Conservation (phyloP, 306 rosid genomes). For the Rubus parviflorus region DNA sequence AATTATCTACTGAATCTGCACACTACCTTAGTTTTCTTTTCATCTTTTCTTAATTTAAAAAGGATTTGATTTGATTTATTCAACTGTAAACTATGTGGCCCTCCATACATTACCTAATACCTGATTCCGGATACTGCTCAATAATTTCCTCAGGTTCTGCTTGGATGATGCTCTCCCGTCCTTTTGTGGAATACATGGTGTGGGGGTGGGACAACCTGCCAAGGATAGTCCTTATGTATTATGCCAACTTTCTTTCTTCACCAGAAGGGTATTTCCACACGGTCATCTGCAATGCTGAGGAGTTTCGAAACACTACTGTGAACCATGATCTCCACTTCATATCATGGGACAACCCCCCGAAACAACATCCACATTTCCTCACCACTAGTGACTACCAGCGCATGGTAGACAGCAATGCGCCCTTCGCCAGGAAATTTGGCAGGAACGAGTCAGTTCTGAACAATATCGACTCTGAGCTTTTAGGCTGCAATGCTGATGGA, state of each 20-base stretch:
- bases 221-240: slow-evolving; percentile 71
- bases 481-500: slow-evolving; percentile 54
- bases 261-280: slow-evolving; percentile 86
- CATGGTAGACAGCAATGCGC: slow-evolving; percentile 72
- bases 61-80: background rate
- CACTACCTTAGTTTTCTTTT: background rate
- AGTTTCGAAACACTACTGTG: slow-evolving; percentile 69
- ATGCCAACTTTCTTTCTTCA: slow-evolving; percentile 79
- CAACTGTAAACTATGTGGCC: slow-evolving; percentile 7
- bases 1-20: slow-evolving; percentile 4
- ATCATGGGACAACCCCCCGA: slow-evolving; percentile 86
- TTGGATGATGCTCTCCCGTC: slow-evolving; percentile 90
- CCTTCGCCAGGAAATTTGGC: slow-evolving; percentile 74
- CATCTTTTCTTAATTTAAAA: background rate
- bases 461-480: slow-evolving; percentile 57
- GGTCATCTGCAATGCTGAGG: slow-evolving; percentile 72
- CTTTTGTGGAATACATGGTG: slow-evolving; percentile 56
- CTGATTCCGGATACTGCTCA: slow-evolving; percentile 14
- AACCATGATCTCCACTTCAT: slow-evolving; percentile 87
- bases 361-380: slow-evolving; percentile 79
- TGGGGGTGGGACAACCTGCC: slow-evolving; percentile 96
- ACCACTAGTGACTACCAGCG: slow-evolving; percentile 42
- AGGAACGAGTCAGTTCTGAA: slow-evolving; percentile 49
- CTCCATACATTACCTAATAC: background rate
- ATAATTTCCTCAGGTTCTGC: slow-evolving; percentile 66